These are phyloP conservation scores for Pseudomassariella vexata DNA, from an alignment of 2,329 filamentous ascomycete genomes.

Conservation along the genomic window DNA sequence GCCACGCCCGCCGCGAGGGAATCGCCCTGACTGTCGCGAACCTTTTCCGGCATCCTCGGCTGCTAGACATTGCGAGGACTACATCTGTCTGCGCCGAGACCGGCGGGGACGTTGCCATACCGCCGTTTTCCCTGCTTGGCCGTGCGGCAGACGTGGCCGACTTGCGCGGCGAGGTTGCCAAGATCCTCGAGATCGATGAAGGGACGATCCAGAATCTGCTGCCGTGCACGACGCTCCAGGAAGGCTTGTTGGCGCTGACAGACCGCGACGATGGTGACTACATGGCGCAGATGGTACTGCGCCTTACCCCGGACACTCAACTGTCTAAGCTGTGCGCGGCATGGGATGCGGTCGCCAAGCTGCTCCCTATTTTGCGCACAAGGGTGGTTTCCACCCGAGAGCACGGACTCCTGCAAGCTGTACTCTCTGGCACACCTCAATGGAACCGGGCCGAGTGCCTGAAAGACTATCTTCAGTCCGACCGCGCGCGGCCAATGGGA, in stretches of 20 bases:
- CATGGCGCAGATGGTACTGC: conserved; percentile 2
- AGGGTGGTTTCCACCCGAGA: conserved; percentile 1
- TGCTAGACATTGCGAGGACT: not conserved
- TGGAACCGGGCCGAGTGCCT: conserved; percentile 1
- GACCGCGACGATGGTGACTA: conserved; percentile 2
- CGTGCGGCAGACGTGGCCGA: no score
- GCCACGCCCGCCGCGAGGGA: conserved; percentile 21
- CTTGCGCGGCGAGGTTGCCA: no score
- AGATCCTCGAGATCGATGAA: no score
- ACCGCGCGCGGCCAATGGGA: no score
- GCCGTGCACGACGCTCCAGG: conserved; percentile 1
- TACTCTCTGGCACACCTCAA: no score
- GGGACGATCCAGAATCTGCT: conserved; percentile 2
- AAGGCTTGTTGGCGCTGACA: conserved; percentile 1
- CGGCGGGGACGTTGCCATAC: not conserved
- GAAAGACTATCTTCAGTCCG: conserved; percentile 1
- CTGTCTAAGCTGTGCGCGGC: conserved; percentile 3
- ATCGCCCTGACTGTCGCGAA: conserved; percentile 15
- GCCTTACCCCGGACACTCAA: not conserved
- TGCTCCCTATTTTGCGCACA: not conserved
- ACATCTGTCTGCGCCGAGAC: not conserved
- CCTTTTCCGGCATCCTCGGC: conserved; percentile 15
- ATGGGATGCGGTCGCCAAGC: conserved; percentile 1
- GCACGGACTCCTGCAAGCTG: conserved; percentile 1
- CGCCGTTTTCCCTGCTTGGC: conserved; percentile 3